Percentiles rank a stretch among this genome's conserved stretches.
Conservation (phyloP, 768 basidiomycete genomes). For the Melanogaster broomeanus region DNA sequence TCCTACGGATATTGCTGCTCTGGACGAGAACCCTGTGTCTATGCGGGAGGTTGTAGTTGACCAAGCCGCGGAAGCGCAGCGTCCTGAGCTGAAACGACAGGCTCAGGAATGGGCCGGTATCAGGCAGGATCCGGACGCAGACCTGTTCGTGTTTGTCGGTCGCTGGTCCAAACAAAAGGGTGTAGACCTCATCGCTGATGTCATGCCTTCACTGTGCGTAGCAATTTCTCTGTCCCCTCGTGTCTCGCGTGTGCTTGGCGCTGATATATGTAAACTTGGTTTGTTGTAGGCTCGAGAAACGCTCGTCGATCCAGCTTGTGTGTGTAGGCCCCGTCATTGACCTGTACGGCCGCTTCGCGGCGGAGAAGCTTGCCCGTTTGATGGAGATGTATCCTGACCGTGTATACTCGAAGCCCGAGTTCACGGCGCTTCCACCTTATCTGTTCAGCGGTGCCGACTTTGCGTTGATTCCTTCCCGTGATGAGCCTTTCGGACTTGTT, state of each 20-base stretch:
- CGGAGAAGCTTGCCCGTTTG: conserved; percentile 87
- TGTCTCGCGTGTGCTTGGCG: background rate
- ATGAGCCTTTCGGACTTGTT: conserved; percentile 94
- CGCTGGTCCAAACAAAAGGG: conserved; percentile 99
- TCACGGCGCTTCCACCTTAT: conserved; percentile 90
- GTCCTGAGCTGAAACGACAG: conserved; percentile 88
- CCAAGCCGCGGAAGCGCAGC: conserved; percentile 79
- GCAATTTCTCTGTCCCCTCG: fast-evolving
- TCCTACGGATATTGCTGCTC: conserved; percentile 90
- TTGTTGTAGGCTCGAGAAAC: conserved; percentile 71
- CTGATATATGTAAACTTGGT: background rate
- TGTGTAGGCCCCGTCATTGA: conserved; percentile 95
- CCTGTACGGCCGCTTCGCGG: conserved; percentile 92
- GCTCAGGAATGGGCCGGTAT: conserved; percentile 96
- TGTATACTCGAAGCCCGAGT: conserved; percentile 95
- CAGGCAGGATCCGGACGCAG: conserved; percentile 86
- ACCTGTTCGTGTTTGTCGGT: conserved; percentile 94
- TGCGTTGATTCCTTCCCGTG: conserved; percentile 92
- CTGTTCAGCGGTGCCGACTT: conserved; percentile 95
- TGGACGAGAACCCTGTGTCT: conserved; percentile 76
- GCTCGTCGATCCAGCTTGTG: conserved; percentile 82
- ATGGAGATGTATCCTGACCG: conserved; percentile 96
- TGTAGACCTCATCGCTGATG: conserved; percentile 95
- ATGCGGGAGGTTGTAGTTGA: conserved; percentile 79
- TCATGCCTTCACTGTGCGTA: conserved; percentile 85